Evolutionary conservation across 352 stramenopile genomes (phyloP).

Genomic region (Pythium oligandrum): DNA sequence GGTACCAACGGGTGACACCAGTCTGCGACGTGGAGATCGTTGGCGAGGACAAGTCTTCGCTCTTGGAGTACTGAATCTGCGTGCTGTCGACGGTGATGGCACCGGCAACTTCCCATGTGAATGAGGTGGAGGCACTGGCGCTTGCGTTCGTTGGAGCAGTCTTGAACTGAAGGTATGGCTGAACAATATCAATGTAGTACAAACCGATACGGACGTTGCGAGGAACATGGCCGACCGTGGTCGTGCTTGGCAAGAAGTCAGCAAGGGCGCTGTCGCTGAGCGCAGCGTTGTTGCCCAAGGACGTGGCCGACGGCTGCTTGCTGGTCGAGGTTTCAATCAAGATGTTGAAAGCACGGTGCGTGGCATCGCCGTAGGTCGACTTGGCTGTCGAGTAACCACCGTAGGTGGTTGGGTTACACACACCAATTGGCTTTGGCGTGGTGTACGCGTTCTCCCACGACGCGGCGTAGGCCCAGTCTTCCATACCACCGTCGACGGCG

Average conservation of each 20-base stretch:
- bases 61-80: conserved; percentile 40
- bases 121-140: conserved; percentile 9
- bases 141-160: conserved; percentile 17
- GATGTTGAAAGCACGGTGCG: conserved; percentile 91
- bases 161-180: conserved; percentile 87
- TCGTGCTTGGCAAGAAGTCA: conserved; percentile 32
- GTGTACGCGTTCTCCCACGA: conserved; percentile 71
- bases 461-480: conserved; percentile 93
- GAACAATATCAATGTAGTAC: conserved; percentile 90
- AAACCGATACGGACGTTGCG: conserved; percentile 91
- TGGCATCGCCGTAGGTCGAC: conserved; percentile 88
- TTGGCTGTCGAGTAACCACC: conserved; percentile 82
- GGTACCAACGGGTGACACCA: conserved; percentile 61
- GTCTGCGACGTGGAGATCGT: conserved; percentile 30
- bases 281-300: conserved; percentile 60
- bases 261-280: conserved; percentile 42
- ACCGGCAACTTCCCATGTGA: conserved; percentile 52
- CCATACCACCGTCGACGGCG: conserved; percentile 92
- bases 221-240: conserved; percentile 63
- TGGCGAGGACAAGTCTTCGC: conserved; percentile 15
- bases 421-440: conserved; percentile 36
- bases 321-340: conserved; percentile 90
- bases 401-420: conserved; percentile 82
- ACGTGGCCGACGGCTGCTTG: conserved; percentile 66
- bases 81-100: conserved; percentile 57